Percentiles rank a stretch among this genome's conserved stretches.
Evolutionary conservation across 805 yeast genomes (phyloP).

Genomic region (Yarrowia deformans): DNA sequence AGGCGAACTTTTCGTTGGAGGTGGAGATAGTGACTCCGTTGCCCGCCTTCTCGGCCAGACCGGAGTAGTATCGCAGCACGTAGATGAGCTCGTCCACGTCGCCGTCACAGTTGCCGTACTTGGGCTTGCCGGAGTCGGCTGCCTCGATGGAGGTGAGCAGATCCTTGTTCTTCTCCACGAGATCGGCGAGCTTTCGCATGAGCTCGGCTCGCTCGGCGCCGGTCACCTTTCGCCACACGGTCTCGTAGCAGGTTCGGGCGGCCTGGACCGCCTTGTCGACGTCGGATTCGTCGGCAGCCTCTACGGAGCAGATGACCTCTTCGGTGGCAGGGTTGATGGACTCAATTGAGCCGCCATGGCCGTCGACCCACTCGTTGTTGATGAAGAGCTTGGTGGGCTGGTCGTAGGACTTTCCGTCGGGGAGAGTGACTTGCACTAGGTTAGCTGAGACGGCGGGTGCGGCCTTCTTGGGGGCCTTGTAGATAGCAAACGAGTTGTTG

Average conservation of each 20-base stretch:
- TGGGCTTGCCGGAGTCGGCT: constrained; percentile 87
- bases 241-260: constrained; percentile 77
- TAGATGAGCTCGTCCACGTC: constrained; percentile 75
- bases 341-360: constrained; percentile 64
- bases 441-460: constrained; percentile 16
- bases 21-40: constrained; percentile 76
- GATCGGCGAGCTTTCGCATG: constrained; percentile 75
- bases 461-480: constrained; percentile 31
- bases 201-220: constrained; percentile 72
- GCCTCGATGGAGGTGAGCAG: constrained; percentile 81
- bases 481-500: constrained; percentile 18
- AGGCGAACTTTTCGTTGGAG: constrained; percentile 73
- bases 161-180: constrained; percentile 75
- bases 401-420: constrained; percentile 74
- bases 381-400: constrained; percentile 87
- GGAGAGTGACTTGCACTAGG: constrained; percentile 50
- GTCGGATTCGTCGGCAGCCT: constrained; percentile 80
- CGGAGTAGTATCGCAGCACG: constrained; percentile 84
- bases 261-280: constrained; percentile 86
- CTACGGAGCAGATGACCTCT: constrained; percentile 69
- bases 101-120: constrained; percentile 63
- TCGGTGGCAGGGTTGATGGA: constrained; percentile 77
- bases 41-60: constrained; percentile 86
- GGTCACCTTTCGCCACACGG: constrained; percentile 71
- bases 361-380: constrained; percentile 74